Percentiles rank a stretch among this genome's conserved stretches.
Conservation (phyloP, 2,329 filamentous ascomycete genomes). For the Xylaria sp. region DNA sequence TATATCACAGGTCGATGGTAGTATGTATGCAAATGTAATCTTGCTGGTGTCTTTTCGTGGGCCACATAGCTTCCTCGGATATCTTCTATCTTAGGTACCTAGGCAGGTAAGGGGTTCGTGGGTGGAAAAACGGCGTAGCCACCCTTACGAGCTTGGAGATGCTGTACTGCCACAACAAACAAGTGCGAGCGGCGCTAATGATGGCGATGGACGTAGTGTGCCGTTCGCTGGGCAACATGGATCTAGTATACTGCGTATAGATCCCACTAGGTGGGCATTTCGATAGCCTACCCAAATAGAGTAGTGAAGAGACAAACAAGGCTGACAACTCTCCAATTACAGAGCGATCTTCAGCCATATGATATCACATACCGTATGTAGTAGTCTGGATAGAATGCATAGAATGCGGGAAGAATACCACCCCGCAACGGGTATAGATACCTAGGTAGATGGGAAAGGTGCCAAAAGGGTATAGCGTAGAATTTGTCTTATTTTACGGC, state of each 20-base stretch:
- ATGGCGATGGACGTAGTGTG: not conserved
- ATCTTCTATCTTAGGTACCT: not conserved
- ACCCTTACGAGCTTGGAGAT: not conserved
- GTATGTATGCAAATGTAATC: not conserved
- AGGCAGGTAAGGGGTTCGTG: too few species aligned
- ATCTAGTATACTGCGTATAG: not conserved
- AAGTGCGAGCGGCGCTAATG: not conserved
- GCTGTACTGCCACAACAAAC: not conserved
- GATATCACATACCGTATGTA: not conserved
- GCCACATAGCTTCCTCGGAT: not conserved
- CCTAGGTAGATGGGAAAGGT: not conserved
- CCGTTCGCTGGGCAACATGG: not conserved
- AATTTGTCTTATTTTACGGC: not conserved
- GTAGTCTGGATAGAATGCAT: not conserved
- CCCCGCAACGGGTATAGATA: not conserved
- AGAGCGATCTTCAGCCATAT: not conserved
- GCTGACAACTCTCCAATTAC: not conserved
- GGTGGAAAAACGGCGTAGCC: not conserved
- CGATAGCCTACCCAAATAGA: not conserved
- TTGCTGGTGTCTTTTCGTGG: not conserved
- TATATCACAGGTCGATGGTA: not conserved
- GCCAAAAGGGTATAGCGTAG: not conserved
- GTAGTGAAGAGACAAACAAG: not conserved
- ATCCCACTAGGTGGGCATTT: not conserved
- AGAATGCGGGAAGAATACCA: not conserved